Evolutionary conservation across 23 red algal genomes (phyloP).

Genomic region (Pyropia yezoensis): DNA sequence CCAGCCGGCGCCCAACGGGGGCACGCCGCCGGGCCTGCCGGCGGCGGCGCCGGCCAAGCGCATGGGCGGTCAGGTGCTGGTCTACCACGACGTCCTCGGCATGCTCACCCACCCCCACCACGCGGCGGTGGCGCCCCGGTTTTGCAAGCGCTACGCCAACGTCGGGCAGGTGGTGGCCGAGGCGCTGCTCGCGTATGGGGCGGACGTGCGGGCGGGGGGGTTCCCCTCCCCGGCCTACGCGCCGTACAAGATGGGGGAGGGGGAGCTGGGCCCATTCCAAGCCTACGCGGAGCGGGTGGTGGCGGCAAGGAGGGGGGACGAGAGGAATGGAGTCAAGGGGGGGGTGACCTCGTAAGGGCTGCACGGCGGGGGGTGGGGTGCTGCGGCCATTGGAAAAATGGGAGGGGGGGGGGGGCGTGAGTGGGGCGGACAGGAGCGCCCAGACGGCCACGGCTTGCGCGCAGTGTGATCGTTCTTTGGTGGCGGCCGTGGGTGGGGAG

Average conservation of each 20-base stretch:
- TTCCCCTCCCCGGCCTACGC: slow-evolving; percentile 65
- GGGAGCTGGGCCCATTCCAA: slow-evolving; percentile 49
- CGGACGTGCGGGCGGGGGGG: slow-evolving; percentile 27
- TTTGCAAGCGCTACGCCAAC: slow-evolving; percentile 72
- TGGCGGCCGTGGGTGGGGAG: too few species aligned
- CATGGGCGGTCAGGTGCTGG: slow-evolving; percentile 88
- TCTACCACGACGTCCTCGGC: slow-evolving; percentile 95
- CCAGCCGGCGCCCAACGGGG: too few species aligned
- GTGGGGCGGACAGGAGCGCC: too few species aligned
- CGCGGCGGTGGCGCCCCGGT: slow-evolving; percentile 82
- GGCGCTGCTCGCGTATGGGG: slow-evolving; percentile 57
- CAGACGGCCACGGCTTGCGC: too few species aligned
- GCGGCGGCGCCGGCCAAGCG: neutral
- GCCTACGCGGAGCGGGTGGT: neutral
- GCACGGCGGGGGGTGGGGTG: too few species aligned
- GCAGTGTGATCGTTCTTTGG: too few species aligned
- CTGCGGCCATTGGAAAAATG: too few species aligned
- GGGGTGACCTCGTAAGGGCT: too few species aligned
- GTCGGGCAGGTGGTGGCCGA: slow-evolving; percentile 51
- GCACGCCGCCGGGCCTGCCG: neutral
- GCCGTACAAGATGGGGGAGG: slow-evolving; percentile 69
- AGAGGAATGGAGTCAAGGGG: too few species aligned
- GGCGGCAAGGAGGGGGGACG: too few species aligned
- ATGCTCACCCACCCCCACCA: slow-evolving; percentile 97
- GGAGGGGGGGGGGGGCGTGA: too few species aligned